Evolutionary conservation across 78 protist species (phyloP), one percentile per base, ranked within the genome.

Genomic region (Speleostelium caveatum): DNA sequence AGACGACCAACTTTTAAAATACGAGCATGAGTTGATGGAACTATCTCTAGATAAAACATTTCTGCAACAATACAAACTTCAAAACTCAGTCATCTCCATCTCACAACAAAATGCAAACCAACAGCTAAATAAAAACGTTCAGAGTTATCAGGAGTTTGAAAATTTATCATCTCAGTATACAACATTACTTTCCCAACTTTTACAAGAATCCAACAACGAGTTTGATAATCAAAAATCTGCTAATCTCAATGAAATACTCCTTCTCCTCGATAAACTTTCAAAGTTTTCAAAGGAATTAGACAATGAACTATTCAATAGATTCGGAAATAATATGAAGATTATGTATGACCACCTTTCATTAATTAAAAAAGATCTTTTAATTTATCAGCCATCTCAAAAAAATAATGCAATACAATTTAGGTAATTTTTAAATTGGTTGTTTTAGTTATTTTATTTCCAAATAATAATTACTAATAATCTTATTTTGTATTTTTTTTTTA

Each of bases 321-420:
- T 83, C 1, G 91, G 91, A 14, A 74, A 83, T 33, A 83, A 83
- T 59, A 39, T 83, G 0, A 67, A 69, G 42, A 17, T 83, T 53
- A 83, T 83, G 59, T 83, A 55, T 17, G 91, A 83, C 32, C 91
- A 83, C 58, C 63, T 83, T 21, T 38, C 61, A 14, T n/a, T 83
- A 17, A 83, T 83, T 22, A 83, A 60, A 61, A 83, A 83, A 16
- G 91, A 83, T 42, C 26, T 83, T n/a, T n/a, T n/a, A n/a, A n/a
- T n/a, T n/a, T n/a, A n/a, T n/a, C n/a, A n/a, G n/a, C n/a, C n/a
- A n/a, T n/a, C n/a, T n/a, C n/a, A n/a, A n/a, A n/a, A n/a, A n/a
- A n/a, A n/a, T 12, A 80, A 49, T 8, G 51, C 74, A 19, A 24
- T 45, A 42, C 76, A 80, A 1, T 41, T 80, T 55, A 80, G 59